Evolutionary conservation across 148 eudicot genomes (phyloP).

Genomic region (Rhododendron kiyosumense): DNA sequence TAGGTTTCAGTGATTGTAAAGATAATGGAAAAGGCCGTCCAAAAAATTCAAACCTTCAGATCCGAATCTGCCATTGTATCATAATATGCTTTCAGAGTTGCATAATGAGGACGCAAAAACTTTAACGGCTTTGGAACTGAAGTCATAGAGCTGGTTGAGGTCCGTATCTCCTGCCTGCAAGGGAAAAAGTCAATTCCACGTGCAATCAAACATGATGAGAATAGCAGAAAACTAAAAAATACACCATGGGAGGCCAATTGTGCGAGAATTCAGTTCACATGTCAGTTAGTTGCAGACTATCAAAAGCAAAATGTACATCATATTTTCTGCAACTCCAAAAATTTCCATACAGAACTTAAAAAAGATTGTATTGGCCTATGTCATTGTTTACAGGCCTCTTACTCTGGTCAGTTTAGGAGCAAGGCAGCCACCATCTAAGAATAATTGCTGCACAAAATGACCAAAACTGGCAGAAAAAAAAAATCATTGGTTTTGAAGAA

Average conservation of each 20-base stretch:
- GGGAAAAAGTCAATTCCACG: background rate
- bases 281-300: background rate
- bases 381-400: background rate
- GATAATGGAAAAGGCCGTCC: background rate
- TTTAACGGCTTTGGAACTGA: conserved; percentile 95
- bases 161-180: conserved; percentile 84
- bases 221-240: background rate
- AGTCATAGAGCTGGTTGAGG: conserved; percentile 95
- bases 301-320: background rate
- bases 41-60: conserved; percentile 45
- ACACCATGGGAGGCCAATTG: background rate
- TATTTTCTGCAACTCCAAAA: background rate
- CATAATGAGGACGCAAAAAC: conserved; percentile 93
- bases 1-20: background rate
- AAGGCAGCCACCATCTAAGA: background rate
- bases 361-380: background rate
- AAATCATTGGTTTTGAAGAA: background rate
- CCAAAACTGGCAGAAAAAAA: background rate
- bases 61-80: conserved; percentile 68
- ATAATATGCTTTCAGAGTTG: conserved; percentile 66
- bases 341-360: background rate
- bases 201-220: background rate
- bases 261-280: background rate
- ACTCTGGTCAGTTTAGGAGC: background rate
- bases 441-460: background rate